Evolutionary conservation across 2,329 filamentous ascomycete genomes (phyloP), one percentile per base, ranked within the genome.

Genomic region (Aspergillus costaricaensis): DNA sequence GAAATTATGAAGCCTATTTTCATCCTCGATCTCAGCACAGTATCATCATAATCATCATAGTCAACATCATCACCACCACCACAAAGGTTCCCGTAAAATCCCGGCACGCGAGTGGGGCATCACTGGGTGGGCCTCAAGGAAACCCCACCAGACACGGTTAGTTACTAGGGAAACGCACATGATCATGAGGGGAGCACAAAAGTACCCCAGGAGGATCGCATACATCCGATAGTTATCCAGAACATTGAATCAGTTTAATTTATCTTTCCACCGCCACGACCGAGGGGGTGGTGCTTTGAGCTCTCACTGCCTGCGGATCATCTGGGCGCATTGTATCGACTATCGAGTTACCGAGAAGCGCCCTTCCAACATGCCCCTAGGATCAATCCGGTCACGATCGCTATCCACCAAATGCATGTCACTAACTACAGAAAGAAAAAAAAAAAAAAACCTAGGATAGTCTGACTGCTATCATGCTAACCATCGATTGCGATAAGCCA

Each of bases 161-260:
- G 65, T 66, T 63, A 65, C 65, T 67, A 57, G 60, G 65, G 65
- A 52, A 67, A 66, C 65, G 25, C 63, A 59, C 58, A 62, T 64
- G 61, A 63, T 58, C 60, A 65, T 41, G 43, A 61, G 52, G 52
- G 25, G 14, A 30, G 51, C 17, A 44, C 52, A 55, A 55, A 55
- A 55, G 52, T 55, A 55, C 52, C 38, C 52, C 52, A 43, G 38
- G 52, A 55, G 44, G 44, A 49, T 49, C 44, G 44, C 23, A 15
- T 49, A 9, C 44, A 49, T 49, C 44, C 44, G 25, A 49, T 27
- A 49, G 15, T 23, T 23, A 43, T 43, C 39, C 39, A 43, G n/a
- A 43, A 17, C 39, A 25, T 30, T 30, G 6, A n/a, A 49, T 49
- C 25, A 30, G 25, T 49, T 49, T 49, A 49, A 49, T 49, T 15